phyloP scores from a whole-genome alignment of 1,284 basidiomycete genomes.

The Apiotrichum domesticum region DNA sequence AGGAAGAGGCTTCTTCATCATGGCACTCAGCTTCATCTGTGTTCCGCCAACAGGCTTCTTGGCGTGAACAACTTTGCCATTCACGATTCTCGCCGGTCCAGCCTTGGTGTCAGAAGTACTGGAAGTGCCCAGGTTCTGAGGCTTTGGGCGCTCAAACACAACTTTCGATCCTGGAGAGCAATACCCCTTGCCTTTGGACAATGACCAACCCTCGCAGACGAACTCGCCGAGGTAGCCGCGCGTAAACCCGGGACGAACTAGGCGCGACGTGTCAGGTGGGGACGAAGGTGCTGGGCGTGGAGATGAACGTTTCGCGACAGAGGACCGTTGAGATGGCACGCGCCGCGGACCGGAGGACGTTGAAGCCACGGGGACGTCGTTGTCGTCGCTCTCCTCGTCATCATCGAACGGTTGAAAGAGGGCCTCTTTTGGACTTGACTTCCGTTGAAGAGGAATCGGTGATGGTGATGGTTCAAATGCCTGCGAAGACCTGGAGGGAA shows the following conservation, averaged over 20 bases:
- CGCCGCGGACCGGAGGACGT: no score
- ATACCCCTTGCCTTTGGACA: constrained; percentile 47
- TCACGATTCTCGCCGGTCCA: constrained; percentile 37
- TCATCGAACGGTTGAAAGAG: constrained; percentile 7
- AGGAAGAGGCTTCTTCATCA: constrained; percentile 36
- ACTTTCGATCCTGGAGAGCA: constrained; percentile 42
- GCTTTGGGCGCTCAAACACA: constrained; percentile 39
- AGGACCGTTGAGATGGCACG: no score
- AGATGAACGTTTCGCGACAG: no score
- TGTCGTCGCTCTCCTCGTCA: constrained; percentile 6
- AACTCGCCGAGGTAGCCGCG: constrained; percentile 46
- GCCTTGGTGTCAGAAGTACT: constrained; percentile 23
- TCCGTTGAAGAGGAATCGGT: background rate
- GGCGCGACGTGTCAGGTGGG: constrained; percentile 10
- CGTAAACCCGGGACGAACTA: constrained; percentile 20
- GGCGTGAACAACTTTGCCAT: constrained; percentile 39
- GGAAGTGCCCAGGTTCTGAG: constrained; percentile 16
- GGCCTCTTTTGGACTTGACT: constrained; percentile 4
- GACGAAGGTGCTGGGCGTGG: background rate
- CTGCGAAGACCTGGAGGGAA: background rate
- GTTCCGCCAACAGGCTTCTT: constrained; percentile 31
- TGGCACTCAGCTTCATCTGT: constrained; percentile 39
- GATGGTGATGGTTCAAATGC: background rate
- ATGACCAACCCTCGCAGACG: constrained; percentile 46
- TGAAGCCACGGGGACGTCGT: background rate